phyloP scores from a whole-genome alignment of 805 yeast species.

The Kodamaea laetipori region DNA sequence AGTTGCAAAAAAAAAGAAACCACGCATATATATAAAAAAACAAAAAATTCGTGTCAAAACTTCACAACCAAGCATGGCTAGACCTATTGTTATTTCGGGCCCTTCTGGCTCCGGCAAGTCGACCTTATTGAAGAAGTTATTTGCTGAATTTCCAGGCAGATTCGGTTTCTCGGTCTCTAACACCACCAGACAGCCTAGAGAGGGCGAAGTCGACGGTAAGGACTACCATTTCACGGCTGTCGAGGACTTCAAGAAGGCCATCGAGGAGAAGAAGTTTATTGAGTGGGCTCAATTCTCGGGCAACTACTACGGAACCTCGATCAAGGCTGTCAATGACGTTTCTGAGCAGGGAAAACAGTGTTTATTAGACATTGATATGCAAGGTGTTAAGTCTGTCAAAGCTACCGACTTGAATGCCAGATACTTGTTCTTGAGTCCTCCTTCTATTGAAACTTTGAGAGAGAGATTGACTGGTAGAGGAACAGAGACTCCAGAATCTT shows the following conservation, averaged over 20 bases:
- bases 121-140: constrained; percentile 83
- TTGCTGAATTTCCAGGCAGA: constrained; percentile 83
- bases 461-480: constrained; percentile 85
- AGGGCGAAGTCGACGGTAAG: constrained; percentile 85
- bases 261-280: constrained; percentile 74
- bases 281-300: constrained; percentile 99
- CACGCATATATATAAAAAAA: constrained; percentile 1
- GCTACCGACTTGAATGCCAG: constrained; percentile 79
- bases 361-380: constrained; percentile 97
- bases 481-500: constrained; percentile 86
- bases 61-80: constrained; percentile 31
- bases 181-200: constrained; percentile 89
- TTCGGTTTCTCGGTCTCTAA: constrained; percentile 95
- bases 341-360: constrained; percentile 69
- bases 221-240: constrained; percentile 88
- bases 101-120: constrained; percentile 98
- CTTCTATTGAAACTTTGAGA: constrained; percentile 77
- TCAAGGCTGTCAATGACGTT: constrained; percentile 80
- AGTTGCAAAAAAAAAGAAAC: not conserved
- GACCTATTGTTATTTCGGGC: constrained; percentile 95
- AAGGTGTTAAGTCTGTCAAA: constrained; percentile 94
- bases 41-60: constrained; percentile 5
- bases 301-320: constrained; percentile 93
- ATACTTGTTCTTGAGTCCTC: constrained; percentile 88
- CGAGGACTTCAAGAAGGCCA: constrained; percentile 75